Conservation (phyloP, 768 basidiomycete species). For the Boletus rubroflammeus region DNA sequence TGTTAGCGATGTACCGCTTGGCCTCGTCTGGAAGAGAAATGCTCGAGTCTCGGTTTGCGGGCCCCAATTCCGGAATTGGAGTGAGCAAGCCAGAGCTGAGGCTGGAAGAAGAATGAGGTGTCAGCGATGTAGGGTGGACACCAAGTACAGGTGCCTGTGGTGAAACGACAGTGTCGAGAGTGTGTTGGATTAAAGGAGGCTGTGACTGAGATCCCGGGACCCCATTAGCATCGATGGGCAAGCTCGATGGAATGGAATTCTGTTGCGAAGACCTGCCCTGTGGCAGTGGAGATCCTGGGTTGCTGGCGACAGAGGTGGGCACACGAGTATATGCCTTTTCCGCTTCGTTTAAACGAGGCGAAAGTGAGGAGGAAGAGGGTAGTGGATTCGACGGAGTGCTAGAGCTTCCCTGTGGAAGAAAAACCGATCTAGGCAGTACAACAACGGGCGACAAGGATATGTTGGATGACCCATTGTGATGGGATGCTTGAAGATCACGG, state of each 20-base stretch:
- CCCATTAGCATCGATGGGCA: not conserved
- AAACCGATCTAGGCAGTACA: conserved; percentile 21
- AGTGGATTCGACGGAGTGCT: conserved; percentile 6
- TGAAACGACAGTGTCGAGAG: conserved; percentile 19
- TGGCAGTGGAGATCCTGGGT: not conserved
- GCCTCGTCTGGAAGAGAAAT: conserved; percentile 77
- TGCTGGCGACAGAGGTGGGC: conserved; percentile 2
- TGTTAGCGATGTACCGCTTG: conserved; percentile 63
- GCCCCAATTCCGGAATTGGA: conserved; percentile 32
- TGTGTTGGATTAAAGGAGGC: conserved; percentile 9
- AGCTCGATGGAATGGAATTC: not conserved
- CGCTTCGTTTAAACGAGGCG: conserved; percentile 22
- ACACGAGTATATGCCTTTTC: conserved; percentile 7
- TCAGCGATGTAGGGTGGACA: conserved; percentile 13
- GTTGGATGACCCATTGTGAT: not conserved
- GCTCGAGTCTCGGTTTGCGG: conserved; percentile 58
- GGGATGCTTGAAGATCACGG: conserved; percentile 8
- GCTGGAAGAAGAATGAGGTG: conserved; percentile 21
- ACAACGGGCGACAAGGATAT: conserved; percentile 7
- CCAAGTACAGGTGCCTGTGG: conserved; percentile 8
- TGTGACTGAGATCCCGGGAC: conserved; percentile 8
- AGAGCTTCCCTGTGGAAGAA: conserved; percentile 17
- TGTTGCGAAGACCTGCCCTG: conserved; percentile 10
- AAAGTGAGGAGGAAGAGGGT: not conserved
- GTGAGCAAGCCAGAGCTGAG: conserved; percentile 15